Percentiles rank a stretch among this genome's conserved stretches.
Evolutionary conservation across 2,329 filamentous ascomycete species (phyloP).

Genomic region (Cladosporium colombiae): DNA sequence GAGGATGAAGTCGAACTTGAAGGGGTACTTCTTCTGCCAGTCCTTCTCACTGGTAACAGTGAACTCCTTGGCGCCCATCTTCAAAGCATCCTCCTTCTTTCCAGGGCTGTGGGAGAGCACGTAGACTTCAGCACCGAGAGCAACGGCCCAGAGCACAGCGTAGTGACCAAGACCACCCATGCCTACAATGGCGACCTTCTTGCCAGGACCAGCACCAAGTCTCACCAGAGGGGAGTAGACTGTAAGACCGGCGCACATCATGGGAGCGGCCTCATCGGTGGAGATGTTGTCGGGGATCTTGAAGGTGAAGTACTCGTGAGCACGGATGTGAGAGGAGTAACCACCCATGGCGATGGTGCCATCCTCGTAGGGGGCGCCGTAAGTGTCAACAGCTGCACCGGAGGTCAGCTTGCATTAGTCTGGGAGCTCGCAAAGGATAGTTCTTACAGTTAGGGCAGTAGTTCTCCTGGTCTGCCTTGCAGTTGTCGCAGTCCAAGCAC

Average conservation of each 20-base stretch:
- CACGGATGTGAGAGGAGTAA: conserved; percentile 68
- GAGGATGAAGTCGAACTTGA: conserved; percentile 73
- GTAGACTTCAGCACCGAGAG: conserved; percentile 62
- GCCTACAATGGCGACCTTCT: conserved; percentile 75
- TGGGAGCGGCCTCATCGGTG: conserved; percentile 65
- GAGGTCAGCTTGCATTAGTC: conserved; percentile 23
- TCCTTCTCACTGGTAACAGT: conserved; percentile 59
- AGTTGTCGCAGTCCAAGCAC: conserved; percentile 52
- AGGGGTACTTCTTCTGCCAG: conserved; percentile 57
- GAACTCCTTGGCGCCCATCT: conserved; percentile 63
- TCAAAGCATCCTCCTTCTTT: conserved; percentile 62
- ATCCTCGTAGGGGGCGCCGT: conserved; percentile 51
- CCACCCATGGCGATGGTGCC: conserved; percentile 68
- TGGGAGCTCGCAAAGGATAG: background rate
- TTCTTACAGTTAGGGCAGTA: conserved; percentile 49
- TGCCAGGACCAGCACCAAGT: conserved; percentile 73
- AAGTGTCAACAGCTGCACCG: conserved; percentile 47
- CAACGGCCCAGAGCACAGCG: conserved; percentile 49
- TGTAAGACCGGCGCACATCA: conserved; percentile 84
- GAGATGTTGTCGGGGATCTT: conserved; percentile 74
- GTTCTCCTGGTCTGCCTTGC: conserved; percentile 56
- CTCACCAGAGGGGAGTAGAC: conserved; percentile 76
- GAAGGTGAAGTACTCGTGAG: conserved; percentile 74
- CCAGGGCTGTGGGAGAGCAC: conserved; percentile 60
- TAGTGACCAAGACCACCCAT: conserved; percentile 58